Percentiles rank a stretch among this genome's conserved stretches.
Evolutionary conservation across 148 eudicot genomes (phyloP).

Genomic region (Pouteria glomerata): DNA sequence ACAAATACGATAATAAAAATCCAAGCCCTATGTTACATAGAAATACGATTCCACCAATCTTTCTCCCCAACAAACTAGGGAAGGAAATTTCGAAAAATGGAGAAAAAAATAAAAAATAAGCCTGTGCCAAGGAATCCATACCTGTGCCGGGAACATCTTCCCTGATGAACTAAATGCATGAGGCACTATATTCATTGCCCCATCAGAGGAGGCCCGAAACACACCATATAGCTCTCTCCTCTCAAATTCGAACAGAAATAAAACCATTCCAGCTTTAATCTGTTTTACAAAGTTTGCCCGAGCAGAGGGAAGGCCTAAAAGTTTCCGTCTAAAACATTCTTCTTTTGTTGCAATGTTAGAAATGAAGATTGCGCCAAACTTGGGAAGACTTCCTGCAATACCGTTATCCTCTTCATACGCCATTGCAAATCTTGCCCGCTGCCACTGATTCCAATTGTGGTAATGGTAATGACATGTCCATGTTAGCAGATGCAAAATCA

Average conservation of each 20-base stretch:
- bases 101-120: not conserved
- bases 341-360: conserved; percentile 39
- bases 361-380: conserved; percentile 69
- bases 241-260: conserved; percentile 63
- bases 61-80: not conserved
- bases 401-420: conserved; percentile 12
- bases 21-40: not conserved
- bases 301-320: conserved; percentile 54
- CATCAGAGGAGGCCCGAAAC: conserved; percentile 61
- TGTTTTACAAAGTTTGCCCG: conserved; percentile 43
- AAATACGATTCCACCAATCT: not conserved
- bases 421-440: conserved; percentile 16
- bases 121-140: conserved; percentile 9
- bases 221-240: conserved; percentile 61
- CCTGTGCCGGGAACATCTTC: conserved; percentile 67
- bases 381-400: conserved; percentile 38
- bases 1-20: not conserved
- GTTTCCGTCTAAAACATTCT: conserved; percentile 41
- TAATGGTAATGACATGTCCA: not conserved
- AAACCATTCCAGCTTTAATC: conserved; percentile 65
- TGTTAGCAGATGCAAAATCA: not conserved
- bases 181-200: conserved; percentile 47
- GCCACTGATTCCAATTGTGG: not conserved
- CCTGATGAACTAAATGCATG: conserved; percentile 41
- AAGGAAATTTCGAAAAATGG: not conserved